Base-by-base conservation (phyloP, 2,329 filamentous ascomycete genomes). In the Aspergillus fijiensis region DNA sequence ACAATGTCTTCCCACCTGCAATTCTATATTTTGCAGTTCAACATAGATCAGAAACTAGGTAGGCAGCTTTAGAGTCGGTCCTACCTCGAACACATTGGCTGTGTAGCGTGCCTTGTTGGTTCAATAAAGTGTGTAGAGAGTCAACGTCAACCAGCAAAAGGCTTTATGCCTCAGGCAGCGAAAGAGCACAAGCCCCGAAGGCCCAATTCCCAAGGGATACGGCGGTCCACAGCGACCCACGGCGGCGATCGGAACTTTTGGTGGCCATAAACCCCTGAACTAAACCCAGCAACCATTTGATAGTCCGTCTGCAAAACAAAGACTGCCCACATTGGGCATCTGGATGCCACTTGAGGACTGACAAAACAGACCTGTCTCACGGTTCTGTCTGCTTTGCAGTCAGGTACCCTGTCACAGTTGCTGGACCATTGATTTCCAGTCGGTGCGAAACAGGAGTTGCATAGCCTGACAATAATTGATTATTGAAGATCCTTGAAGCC, bases 211-310 rank as follows among this genome's bases (percentile, higher is more conserved):
- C 6, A n/a, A 45, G 39, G 39, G 16, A 19, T 63, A 63, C 60
- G 62, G 64, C 61, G 66, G 64, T 58, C 69, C 65, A 60, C 61
- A 69, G 62, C 58, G 68, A 69, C 68, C 69, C 67, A 65, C 65
- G 60, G 57, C 51, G 56, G 55, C 51, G 62, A 61, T 55, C 33
- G 33, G 61, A 58, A 45, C 50, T 57, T 53, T 45, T 54, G 51
- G 50, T 58, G 57, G 27, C 51, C 57, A 29, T 33, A 27, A 67
- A 67, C 69, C 67, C 69, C 69, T 72, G 69, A 71, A 63, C 66
- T 51, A 45, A 57, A 47, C 50, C 10, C 27, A 12, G 27, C 53
- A 49, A 19, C 19, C 16, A 45, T 1, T 45, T 45, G 39, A 45
- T 45, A n/a, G 16, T n/a, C 27, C 39, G 39, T 5, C 39, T 45